Evolutionary conservation across 2,329 filamentous ascomycete species (phyloP).

Genomic region (Shiraia sp.): DNA sequence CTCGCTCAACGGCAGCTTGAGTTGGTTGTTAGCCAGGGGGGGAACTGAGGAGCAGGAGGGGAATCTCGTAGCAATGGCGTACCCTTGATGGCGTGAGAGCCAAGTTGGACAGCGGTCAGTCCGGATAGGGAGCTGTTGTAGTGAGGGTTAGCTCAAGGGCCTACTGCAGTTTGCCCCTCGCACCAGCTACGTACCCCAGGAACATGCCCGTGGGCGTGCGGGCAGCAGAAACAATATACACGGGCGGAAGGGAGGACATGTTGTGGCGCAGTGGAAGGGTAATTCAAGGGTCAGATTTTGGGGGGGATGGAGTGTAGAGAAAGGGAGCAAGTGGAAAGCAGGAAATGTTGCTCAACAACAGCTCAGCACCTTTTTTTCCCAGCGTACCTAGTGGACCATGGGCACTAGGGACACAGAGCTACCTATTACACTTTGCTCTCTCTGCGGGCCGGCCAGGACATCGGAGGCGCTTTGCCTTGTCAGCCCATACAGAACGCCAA

Average conservation of each 20-base stretch:
- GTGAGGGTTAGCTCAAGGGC: conserved; percentile 18
- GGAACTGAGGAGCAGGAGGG: conserved; percentile 10
- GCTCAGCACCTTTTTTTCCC: conserved; percentile 18
- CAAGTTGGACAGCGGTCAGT: conserved; percentile 82
- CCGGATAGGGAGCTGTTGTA: conserved; percentile 78
- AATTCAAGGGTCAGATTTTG: too few relatives aligned
- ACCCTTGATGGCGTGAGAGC: conserved; percentile 92
- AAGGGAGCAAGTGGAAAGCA: conserved; percentile 2
- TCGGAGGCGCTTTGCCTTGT: too few relatives aligned
- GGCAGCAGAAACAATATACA: conserved; percentile 93
- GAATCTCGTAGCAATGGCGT: conserved; percentile 25
- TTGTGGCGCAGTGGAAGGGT: conserved; percentile 49
- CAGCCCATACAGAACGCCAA: too few relatives aligned
- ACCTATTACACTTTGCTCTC: too few relatives aligned
- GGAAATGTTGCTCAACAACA: conserved; percentile 7
- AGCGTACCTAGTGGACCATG: too few relatives aligned
- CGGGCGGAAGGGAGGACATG: conserved; percentile 81
- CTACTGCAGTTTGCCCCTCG: conserved; percentile 24
- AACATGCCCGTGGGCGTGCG: conserved; percentile 94
- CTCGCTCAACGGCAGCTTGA: conserved; percentile 77
- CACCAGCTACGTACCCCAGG: conserved; percentile 69
- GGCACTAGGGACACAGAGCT: too few relatives aligned
- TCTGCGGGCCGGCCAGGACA: too few relatives aligned
- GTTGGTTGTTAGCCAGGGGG: conserved; percentile 19
- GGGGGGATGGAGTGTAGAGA: background rate